Percentiles rank a stretch among this genome's conserved stretches.
These are phyloP conservation scores for Scutellaria minor DNA, from an alignment of 257 asterid genomes.

Conservation along the genomic window DNA sequence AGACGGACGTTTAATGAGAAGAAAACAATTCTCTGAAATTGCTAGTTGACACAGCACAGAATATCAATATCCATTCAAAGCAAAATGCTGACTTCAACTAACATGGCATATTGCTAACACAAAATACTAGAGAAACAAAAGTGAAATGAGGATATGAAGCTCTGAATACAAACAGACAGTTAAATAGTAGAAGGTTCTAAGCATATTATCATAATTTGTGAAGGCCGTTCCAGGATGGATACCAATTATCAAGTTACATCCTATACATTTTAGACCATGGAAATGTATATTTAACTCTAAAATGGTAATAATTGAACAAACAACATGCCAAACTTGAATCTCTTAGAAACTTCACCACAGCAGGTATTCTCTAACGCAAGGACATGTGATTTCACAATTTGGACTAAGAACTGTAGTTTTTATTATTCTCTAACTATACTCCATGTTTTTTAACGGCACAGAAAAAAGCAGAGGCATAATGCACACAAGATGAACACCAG, in stretches of 20 bases:
- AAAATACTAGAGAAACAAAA: no score
- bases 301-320: not conserved
- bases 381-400: not conserved
- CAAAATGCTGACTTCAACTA: not conserved
- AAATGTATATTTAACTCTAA: no score
- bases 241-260: not conserved
- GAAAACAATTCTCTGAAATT: not conserved
- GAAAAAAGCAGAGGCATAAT: not conserved
- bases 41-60: not conserved
- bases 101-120: not conserved
- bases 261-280: not conserved
- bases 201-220: not conserved
- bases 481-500: conserved; percentile 1
- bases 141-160: no score
- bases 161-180: no score
- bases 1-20: not conserved
- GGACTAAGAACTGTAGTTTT: not conserved
- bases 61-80: not conserved
- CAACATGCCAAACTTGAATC: conserved; percentile 5
- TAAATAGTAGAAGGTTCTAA: not conserved
- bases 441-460: not conserved
- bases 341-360: not conserved
- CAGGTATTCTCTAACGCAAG: not conserved
- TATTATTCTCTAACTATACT: not conserved
- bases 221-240: not conserved